These are phyloP conservation scores for Crataegus laevigata DNA, from an alignment of 306 rosid genomes.

Conservation along the genomic window DNA sequence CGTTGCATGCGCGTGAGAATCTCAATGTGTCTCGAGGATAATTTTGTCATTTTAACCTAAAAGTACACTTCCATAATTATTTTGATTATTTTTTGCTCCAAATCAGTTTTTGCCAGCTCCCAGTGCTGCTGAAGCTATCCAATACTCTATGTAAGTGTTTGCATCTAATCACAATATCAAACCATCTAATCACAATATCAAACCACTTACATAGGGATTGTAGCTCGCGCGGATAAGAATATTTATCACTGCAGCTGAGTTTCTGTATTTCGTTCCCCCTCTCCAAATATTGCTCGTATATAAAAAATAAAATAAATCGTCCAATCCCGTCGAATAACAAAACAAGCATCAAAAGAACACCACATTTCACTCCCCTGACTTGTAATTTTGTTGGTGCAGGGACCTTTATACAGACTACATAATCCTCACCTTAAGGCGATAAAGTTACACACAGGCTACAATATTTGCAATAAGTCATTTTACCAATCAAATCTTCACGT, in stretches of 20 bases:
- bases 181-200: not conserved
- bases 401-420: slow-evolving; percentile 89
- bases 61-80: no score
- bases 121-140: slow-evolving; percentile 68
- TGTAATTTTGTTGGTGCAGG: slow-evolving; percentile 50
- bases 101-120: slow-evolving; percentile 63
- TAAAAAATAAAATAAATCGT: not conserved
- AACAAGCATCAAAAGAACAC: not conserved
- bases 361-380: slow-evolving; percentile 7
- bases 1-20: no score
- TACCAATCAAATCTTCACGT: not conserved
- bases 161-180: not conserved
- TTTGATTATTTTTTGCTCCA: no score
- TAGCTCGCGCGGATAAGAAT: not conserved
- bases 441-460: slow-evolving; percentile 21
- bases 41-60: no score
- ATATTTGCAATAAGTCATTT: slow-evolving; percentile 20
- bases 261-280: not conserved
- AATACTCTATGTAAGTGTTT: slow-evolving; percentile 61
- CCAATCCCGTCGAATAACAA: not conserved
- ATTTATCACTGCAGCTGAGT: not conserved
- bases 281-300: not conserved
- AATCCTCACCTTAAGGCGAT: slow-evolving; percentile 70
- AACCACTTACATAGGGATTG: not conserved
- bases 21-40: no score